Evolutionary conservation across 257 asterid genomes (phyloP).

Genomic region (Solanum gracilifrons): DNA sequence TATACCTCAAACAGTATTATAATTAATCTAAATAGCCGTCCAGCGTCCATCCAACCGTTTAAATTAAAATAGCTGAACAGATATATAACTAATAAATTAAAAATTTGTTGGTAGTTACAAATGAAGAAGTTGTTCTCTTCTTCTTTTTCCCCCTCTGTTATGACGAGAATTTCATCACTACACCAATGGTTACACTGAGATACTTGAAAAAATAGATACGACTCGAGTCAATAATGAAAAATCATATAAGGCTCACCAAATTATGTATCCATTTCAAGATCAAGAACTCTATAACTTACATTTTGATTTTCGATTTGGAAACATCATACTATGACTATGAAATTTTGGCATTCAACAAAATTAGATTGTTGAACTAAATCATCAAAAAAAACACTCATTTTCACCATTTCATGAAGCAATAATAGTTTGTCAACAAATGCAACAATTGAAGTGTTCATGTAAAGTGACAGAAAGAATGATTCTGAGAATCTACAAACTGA

Average conservation of each 20-base stretch:
- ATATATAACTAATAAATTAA: too few relatives aligned
- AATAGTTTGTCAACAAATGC: neutral
- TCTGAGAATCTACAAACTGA: conserved; percentile 32
- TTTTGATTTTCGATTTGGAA: neutral
- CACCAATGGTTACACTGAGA: neutral
- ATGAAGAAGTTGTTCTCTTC: neutral
- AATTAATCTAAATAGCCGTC: neutral
- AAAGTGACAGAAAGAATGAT: conserved; percentile 5
- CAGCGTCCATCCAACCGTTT: neutral
- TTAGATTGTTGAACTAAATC: neutral
- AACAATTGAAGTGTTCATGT: neutral
- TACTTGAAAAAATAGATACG: neutral
- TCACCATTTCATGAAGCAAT: neutral
- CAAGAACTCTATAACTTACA: neutral
- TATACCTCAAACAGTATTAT: neutral
- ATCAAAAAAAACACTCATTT: neutral
- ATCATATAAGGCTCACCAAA: neutral
- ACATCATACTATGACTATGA: neutral
- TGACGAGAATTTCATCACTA: neutral
- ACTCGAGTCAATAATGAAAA: neutral
- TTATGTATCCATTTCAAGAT: neutral
- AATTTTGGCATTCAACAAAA: neutral
- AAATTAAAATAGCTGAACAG: neutral
- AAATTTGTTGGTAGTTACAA: too few relatives aligned
- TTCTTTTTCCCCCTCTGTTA: neutral